These are phyloP conservation scores for Boletellus sp. DNA, from an alignment of 1,284 basidiomycete genomes.

Conservation along the genomic window DNA sequence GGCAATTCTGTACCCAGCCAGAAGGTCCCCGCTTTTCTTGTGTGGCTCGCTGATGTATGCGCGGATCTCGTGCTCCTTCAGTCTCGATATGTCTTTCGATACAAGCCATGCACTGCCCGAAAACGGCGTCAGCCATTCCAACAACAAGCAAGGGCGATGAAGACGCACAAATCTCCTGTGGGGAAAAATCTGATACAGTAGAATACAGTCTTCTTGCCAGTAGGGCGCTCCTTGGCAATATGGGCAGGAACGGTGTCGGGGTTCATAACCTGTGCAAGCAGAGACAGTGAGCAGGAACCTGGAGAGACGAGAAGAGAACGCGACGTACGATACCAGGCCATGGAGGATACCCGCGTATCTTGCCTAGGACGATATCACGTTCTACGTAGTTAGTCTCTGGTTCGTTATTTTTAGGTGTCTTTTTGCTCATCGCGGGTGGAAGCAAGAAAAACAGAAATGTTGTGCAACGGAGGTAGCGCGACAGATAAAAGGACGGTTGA, in stretches of 20 bases:
- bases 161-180: slow-evolving; percentile 83
- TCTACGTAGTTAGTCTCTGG: slow-evolving; percentile 47
- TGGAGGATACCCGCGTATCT: slow-evolving; percentile 89
- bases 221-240: slow-evolving; percentile 69
- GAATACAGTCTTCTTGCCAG: slow-evolving; percentile 63
- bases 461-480: slow-evolving; percentile 25
- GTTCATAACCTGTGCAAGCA: slow-evolving; percentile 62
- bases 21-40: slow-evolving; percentile 76
- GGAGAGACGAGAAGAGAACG: slow-evolving; percentile 20
- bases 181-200: slow-evolving; percentile 90
- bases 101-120: slow-evolving; percentile 76
- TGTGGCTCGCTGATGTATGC: slow-evolving; percentile 72
- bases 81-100: slow-evolving; percentile 76
- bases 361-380: slow-evolving; percentile 86
- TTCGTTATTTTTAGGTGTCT: slow-evolving; percentile 46
- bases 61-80: slow-evolving; percentile 80
- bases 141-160: slow-evolving; percentile 12
- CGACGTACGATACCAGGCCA: slow-evolving; percentile 86
- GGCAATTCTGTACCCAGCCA: slow-evolving; percentile 80
- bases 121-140: slow-evolving; percentile 13
- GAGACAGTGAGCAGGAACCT: slow-evolving; percentile 4
- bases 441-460: slow-evolving; percentile 15
- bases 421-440: slow-evolving; percentile 52
- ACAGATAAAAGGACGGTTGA: slow-evolving; percentile 41
- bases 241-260: slow-evolving; percentile 56